Base-by-base conservation (phyloP, 2,329 filamentous ascomycete species). In the Penicillium sp. region DNA sequence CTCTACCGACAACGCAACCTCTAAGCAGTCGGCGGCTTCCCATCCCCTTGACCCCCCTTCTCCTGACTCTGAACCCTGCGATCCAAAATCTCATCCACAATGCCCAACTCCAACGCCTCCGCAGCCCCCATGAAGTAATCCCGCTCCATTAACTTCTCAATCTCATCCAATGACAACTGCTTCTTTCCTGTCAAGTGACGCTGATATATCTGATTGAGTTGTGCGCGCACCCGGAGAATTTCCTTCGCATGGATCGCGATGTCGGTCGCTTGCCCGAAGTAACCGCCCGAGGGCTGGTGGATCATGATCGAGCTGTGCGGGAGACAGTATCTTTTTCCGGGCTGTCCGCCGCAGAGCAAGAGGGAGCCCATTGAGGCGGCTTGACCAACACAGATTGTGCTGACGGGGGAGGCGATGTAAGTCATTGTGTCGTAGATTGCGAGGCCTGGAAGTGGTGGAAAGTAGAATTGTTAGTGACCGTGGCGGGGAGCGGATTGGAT, bases 401-500 rank as follows among this genome's bases (percentile, higher is more conserved):
- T 94, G 0, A 99, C 93, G 1, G 94, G 92, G 2, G 91, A 91
- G 62, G 89, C 88, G 74, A 99, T 98, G 78, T 99, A 99, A 69
- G 90, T 88, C 94, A 99, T 98, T 13, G 95, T 99, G 76, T 99
- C 95, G 83, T 99, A 99, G 72, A 99, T 98, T 28, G 95, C 93
- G 62, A 89, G 81, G 46, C 77, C 75, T 76, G 38, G 8, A 10
- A 7, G 19, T 19, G 38, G 25, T 19, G 4, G 3, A 11, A 43
- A 7, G 37, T 22, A 14, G 19, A 16, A 11, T 8, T 19, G 35
- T 52, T 40, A 52, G 49, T 6, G 8, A 26, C 26, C 30, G 30
- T 48, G 30, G 7, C 16, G 52, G 43, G 40, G 22, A 5, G 26
- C 56, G 26, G 19, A 19, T 7, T 30, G n/a, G 25, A 7, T 25